Evolutionary conservation across 495 filamentous ascomycete genomes (phyloP), one percentile per base, ranked within the genome.

Genomic region (Cladorrhinum samala): DNA sequence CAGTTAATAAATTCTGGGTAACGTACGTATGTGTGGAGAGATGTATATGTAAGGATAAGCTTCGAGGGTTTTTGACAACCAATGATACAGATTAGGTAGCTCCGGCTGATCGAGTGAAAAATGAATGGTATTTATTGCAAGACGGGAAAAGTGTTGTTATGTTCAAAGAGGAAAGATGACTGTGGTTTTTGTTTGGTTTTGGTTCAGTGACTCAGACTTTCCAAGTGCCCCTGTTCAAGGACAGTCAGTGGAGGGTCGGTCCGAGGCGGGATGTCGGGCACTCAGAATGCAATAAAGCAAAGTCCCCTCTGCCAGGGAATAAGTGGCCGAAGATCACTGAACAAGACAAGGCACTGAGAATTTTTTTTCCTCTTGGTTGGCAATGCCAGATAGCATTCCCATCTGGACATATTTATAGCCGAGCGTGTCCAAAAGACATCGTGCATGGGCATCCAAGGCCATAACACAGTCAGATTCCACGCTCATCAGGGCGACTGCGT

Each of bases 261-360:
- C 45, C 45, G 45, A 33, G 45, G 45, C 45, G 45, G 45, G 45
- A 47, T 33, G 24, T 47, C 45, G 45, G 45, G 13, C 45, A 47
- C 45, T 47, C 25, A 47, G 14, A 45, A 21, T 24, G 7, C 42
- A 17, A 45, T 21, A 33, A 9, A 17, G 45, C 16, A 43, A 41
- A 40, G 2, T 16, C 7, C 33, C 49, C n/a, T 48, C 13, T 42
- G 13, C 27, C 9, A 9, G n/a, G 36, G 46, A 17, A 14, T 23
- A 27, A 13, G 23, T 52, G 39, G 43, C 13, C 25, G 23, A 18
- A 9, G 9, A 14, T 16, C 20, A 20, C 27, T 33, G 27, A 33
- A 33, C 11, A 11, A 5, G 27, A 11, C 5, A 33, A 33, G 11
- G 27, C 6, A n/a, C n/a, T n/a, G n/a, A n/a, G n/a, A n/a, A n/a